Base-by-base conservation (phyloP, 2,329 filamentous ascomycete genomes). In the Phialophora macrospora region DNA sequence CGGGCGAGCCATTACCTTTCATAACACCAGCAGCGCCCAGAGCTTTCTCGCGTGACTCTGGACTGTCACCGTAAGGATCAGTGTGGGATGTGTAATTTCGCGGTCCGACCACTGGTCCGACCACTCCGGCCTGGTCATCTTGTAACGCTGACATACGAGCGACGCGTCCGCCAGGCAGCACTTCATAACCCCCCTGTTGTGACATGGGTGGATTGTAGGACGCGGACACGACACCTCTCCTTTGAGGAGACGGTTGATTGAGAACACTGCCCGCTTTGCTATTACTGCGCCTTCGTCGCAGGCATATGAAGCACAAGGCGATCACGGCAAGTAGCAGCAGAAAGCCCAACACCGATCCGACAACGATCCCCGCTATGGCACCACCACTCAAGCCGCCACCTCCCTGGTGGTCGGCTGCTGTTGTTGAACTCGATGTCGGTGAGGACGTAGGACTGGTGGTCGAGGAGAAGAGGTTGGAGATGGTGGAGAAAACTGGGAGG, bases 61-160 rank as follows among this genome's bases (percentile, higher is more conserved):
- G 90, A 71, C 90, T 93, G 61, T 88, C 86, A 52, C 85, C 85
- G 73, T 88, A 90, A 14, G 87, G 88, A 72, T 92, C 90, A 0
- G 91, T 93, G 62, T 81, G 79, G 3, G 80, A 81, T 1, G 77
- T 75, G 68, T 81, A 79, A 81, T 88, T 68, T 76, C 86, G 72
- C 77, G 85, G 73, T 73, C 79, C 49, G 24, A 79, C 80, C 12
- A 55, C 63, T 26, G 68, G 68, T 12, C 48, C 61, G 24, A 80
- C 79, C 20, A 81, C 79, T 24, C 38, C 38, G 17, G 80, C 46
- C 26, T 79, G 80, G 9, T 82, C 82, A 7, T 78, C 80, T 75
- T 97, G 94, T 60, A 99, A 79, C 38, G 95, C 95, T 46, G 94
- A 93, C 95, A 99, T 98, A 63, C 95, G 89, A 46, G 95, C 92